Percentiles rank a stretch among this genome's conserved stretches.
Evolutionary conservation across 768 basidiomycete genomes (phyloP).

Genomic region (Stropharia rugosoannulata): DNA sequence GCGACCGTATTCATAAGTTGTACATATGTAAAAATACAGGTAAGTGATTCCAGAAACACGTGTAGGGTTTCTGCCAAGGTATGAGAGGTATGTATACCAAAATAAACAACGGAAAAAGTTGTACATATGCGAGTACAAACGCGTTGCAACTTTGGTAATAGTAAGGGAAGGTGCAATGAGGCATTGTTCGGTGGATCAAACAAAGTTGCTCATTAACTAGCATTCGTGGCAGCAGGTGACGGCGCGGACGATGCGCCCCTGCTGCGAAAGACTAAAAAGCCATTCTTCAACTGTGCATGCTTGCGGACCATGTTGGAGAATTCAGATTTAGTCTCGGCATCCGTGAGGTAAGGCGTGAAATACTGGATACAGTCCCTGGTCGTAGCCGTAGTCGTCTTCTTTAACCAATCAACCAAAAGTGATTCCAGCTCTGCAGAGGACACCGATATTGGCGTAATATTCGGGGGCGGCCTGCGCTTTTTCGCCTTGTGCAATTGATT

Average conservation of each 20-base stretch:
- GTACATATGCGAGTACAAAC: no score
- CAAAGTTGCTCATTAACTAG: not conserved
- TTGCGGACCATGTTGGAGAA: constrained; percentile 83
- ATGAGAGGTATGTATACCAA: no score
- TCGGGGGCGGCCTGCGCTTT: constrained; percentile 59
- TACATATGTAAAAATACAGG: no score
- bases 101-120: no score
- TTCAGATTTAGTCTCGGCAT: constrained; percentile 64
- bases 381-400: constrained; percentile 63
- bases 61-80: no score
- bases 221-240: constrained; percentile 28
- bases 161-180: not conserved
- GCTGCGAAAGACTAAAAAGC: constrained; percentile 53
- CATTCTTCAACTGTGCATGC: constrained; percentile 70
- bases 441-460: constrained; percentile 29
- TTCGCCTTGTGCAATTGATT: constrained; percentile 33
- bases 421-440: constrained; percentile 58
- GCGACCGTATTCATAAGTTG: no score
- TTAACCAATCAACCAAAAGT: constrained; percentile 77
- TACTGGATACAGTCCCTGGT: constrained; percentile 80
- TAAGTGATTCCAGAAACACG: no score
- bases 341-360: constrained; percentile 74
- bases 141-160: not conserved
- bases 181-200: not conserved
- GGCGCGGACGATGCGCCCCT: constrained; percentile 30